Percentiles rank a stretch among this genome's conserved stretches.
phyloP scores from a whole-genome alignment of 2,329 filamentous ascomycete genomes.

The Fusarium circinatum region DNA sequence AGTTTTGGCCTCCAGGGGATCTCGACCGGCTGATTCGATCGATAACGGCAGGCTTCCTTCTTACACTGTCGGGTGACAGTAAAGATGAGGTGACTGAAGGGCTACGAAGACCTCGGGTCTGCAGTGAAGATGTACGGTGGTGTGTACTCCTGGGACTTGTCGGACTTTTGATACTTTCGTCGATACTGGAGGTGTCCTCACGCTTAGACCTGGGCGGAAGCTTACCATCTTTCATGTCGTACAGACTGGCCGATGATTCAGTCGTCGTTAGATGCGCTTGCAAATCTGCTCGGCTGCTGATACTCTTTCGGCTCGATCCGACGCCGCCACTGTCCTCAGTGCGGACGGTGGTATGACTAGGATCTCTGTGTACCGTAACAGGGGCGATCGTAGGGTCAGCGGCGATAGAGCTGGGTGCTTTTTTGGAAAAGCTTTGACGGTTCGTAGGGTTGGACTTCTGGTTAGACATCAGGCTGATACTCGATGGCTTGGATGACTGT shows the following conservation, averaged over 20 bases:
- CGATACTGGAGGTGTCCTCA: conserved; percentile 58
- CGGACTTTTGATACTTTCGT: conserved; percentile 60
- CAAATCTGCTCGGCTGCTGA: conserved; percentile 55
- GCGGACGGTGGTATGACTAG: conserved; percentile 53
- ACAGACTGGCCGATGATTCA: conserved; percentile 51
- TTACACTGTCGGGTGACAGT: conserved; percentile 51
- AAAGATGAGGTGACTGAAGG: conserved; percentile 50
- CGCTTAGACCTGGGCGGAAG: conserved; percentile 49
- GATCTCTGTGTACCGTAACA: conserved; percentile 61
- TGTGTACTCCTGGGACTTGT: conserved; percentile 55
- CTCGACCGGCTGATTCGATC: conserved; percentile 63
- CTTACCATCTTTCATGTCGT: conserved; percentile 52
- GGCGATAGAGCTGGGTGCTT: conserved; percentile 55
- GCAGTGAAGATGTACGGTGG: conserved; percentile 48
- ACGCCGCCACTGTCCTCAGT: conserved; percentile 57
- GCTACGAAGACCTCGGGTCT: conserved; percentile 50
- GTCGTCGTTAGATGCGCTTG: conserved; percentile 49
- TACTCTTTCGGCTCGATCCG: conserved; percentile 53
- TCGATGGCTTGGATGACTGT: conserved; percentile 60
- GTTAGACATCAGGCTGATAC: conserved; percentile 57
- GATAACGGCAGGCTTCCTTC: conserved; percentile 62
- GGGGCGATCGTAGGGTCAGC: conserved; percentile 60
- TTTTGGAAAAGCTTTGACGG: conserved; percentile 55
- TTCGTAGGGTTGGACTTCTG: conserved; percentile 55
- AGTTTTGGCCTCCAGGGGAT: conserved; percentile 56